Percentiles rank a stretch among this genome's conserved stretches.
Conservation (phyloP, 1,139 yeast species). For the Protomyces arabidopsidicola region DNA sequence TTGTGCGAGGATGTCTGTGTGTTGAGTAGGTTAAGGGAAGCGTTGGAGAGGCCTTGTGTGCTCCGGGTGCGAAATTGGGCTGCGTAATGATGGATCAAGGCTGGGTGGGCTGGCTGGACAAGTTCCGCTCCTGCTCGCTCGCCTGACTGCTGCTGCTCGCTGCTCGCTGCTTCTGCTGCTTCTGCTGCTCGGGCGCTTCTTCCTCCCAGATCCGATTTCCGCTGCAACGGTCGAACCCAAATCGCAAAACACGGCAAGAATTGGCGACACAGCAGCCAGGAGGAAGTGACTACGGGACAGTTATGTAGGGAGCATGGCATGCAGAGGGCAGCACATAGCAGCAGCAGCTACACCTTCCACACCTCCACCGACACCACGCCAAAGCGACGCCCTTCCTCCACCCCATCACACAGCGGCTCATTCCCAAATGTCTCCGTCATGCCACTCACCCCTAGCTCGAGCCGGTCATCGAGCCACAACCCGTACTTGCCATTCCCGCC, state of each 20-base stretch:
- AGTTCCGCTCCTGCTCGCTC: not conserved
- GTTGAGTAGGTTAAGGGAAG: not conserved
- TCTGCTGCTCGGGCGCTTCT: no score
- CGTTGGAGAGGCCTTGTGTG: not conserved
- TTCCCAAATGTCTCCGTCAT: constrained; percentile 85
- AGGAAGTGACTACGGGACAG: not conserved
- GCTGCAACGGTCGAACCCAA: no score
- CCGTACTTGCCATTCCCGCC: constrained; percentile 94
- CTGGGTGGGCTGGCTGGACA: not conserved
- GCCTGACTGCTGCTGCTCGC: not conserved
- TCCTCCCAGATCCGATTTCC: no score
- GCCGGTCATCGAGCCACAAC: constrained; percentile 73
- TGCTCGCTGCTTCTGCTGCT: not conserved
- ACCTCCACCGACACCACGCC: constrained; percentile 73
- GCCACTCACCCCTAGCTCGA: constrained; percentile 71
- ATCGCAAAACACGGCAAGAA: not conserved
- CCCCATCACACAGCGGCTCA: constrained; percentile 56
- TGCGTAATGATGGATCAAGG: not conserved
- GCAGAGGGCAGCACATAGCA: not conserved
- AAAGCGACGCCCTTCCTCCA: constrained; percentile 54
- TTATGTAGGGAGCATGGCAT: not conserved
- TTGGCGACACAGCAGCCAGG: not conserved
- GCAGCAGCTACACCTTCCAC: constrained; percentile 55
- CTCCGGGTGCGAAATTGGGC: not conserved
- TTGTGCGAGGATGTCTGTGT: not conserved